Base-by-base conservation (phyloP, 345 rosid species). In the Euphorbia lathyris region DNA sequence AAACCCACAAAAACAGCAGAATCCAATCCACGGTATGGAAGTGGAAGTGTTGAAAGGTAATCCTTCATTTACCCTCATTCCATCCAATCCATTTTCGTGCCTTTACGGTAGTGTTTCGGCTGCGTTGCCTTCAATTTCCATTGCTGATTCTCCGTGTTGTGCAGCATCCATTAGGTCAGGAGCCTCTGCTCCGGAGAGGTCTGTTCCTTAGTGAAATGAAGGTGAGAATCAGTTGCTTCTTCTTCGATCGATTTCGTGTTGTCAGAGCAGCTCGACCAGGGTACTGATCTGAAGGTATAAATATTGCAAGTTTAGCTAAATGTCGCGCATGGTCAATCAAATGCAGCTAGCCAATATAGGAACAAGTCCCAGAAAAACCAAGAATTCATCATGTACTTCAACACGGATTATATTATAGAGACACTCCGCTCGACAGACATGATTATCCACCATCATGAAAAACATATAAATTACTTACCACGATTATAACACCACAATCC, bases 101-200 rank as follows among this genome's bases (percentile, higher is more conserved):
- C 77, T 68, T 74, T 12, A 63, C 55, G 20, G 75, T 6, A 29
- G 25, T 2, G 29, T 56, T 51, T 25, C 65, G 27, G 13, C 23
- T 13, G 16, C 70, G 55, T 57, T 32, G 3, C 79, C 85, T 80
- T 89, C 90, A 16, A 89, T 76, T 6, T 89, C 96, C 91, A 89
- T 86, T 34, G 50, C 51, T 45, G 72, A 82, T 55, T 73, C 86
- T 36, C 78, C 88, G 53, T 53, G 22, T 70, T 77, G 82, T 58
- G 86, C 92, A 3, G 75, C 75, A 68, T 91, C 93, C 85, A 82
- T 83, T 27, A 63, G 75, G 53, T 76, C 88, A 34, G 72, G 58
- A 36, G 47, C 72, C 53, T 71, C 76, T 14, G 51, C 27, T 38
- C 69, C 65, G 3, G 62, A 27, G 16, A 29, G 22, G 25, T 74